Evolutionary conservation across 1,284 basidiomycete genomes (phyloP), one percentile per base, ranked within the genome.

Genomic region (Cryptococcus jaspeensis): DNA sequence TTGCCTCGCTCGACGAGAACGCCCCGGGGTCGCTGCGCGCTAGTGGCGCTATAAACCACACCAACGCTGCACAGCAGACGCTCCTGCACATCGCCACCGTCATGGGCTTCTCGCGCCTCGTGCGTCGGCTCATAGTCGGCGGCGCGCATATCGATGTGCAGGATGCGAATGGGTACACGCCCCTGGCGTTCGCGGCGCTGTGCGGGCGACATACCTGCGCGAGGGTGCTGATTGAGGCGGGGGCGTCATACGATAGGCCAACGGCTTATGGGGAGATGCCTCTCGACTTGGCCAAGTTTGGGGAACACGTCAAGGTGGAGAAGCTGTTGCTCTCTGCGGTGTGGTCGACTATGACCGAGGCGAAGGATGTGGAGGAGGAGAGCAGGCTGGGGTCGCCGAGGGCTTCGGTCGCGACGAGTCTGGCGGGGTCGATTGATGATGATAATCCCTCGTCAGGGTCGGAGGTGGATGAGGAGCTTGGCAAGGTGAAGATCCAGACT

Each of bases 141-240:
- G 86, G 84, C 15, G 86, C 87, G 35, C 89, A 93, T 65, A 66
- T 93, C 46, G 91, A 98, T 72, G 83, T 84, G 2, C 86, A 90
- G 55, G 96, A 99, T 76, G 81, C 84, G 59, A 96, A 92, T 72
- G 95, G 95, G 6, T 92, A 84, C 71, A 98, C 94, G 0, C 85
- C 95, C 0, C 79, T 98, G 38, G 91, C 95, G 72, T 88, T 95
- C 70, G 90, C 93, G 15, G 88, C 86, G 0, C 78, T 94, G 42
- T 82, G 81, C 18, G 84, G 84, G 23, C 86, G 88, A 20, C 77
- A 81, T 44, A 81, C 83, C 11, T 92, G 90, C 70, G 84, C 85
- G 0, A 80, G 82, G 40, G 76, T 87, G 4, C 80, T 99, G 32
- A 71, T 96, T 15, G 80, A 84, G 15, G 89, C 86, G 28, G 92